These are phyloP conservation scores for Helotiales sp. DNA, from an alignment of 2,329 filamentous ascomycete genomes.

Conservation along the genomic window DNA sequence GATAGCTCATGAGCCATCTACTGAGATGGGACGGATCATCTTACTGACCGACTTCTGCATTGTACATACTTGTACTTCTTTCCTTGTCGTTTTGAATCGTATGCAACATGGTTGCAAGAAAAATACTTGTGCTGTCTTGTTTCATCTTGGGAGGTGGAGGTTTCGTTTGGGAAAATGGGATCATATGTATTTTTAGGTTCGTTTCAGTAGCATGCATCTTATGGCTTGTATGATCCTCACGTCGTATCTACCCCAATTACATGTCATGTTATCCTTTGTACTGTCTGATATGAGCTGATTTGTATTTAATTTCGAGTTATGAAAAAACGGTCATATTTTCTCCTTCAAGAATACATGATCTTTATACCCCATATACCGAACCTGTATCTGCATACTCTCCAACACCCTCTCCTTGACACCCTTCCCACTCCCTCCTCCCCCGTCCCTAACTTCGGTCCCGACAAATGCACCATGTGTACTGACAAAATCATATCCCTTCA, in stretches of 20 bases:
- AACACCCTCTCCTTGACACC: constrained; percentile 63
- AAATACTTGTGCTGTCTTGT: neutral
- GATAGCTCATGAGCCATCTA: constrained; percentile 2
- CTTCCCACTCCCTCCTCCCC: constrained; percentile 33
- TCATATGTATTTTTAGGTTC: neutral
- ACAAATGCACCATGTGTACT: constrained; percentile 69
- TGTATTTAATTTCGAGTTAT: too few species aligned
- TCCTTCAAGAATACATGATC: constrained; percentile 31
- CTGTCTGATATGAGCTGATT: too few species aligned
- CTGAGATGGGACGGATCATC: neutral
- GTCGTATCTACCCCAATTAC: too few species aligned
- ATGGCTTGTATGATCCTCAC: neutral
- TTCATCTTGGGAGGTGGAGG: neutral
- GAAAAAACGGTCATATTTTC: constrained; percentile 1
- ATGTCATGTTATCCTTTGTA: neutral
- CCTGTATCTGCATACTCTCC: constrained; percentile 76
- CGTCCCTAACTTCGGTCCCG: constrained; percentile 59
- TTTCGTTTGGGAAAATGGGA: neutral
- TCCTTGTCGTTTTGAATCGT: neutral
- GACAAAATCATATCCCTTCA: constrained; percentile 62
- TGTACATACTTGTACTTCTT: constrained; percentile 1
- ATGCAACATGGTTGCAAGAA: neutral
- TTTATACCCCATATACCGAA: constrained; percentile 38
- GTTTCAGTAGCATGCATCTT: neutral
- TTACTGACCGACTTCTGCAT: neutral